Conservation (phyloP, 495 filamentous ascomycete species). For the Daldinia grandis region DNA sequence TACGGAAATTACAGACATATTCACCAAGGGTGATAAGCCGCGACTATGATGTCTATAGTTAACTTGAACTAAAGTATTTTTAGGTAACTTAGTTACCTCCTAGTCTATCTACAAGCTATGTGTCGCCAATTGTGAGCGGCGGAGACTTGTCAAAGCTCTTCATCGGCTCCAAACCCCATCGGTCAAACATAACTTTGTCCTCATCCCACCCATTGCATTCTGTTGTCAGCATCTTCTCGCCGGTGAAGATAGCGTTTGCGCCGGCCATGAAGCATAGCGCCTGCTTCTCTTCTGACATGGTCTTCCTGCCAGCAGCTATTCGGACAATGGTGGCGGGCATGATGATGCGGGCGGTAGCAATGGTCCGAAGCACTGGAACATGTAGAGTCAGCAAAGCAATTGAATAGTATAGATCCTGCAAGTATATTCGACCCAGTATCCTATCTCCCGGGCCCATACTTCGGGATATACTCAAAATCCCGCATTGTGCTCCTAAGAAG, state of each 20-base stretch:
- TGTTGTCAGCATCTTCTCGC: constrained; percentile 91
- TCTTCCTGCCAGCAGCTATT: constrained; percentile 80
- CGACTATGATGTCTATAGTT: constrained; percentile 15
- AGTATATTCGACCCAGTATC: background rate
- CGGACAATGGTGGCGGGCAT: constrained; percentile 84
- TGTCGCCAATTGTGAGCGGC: background rate
- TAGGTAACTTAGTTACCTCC: background rate
- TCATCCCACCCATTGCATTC: constrained; percentile 89
- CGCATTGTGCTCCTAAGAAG: too few species aligned
- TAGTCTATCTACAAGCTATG: background rate
- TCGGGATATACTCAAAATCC: too few species aligned
- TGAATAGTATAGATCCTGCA: background rate
- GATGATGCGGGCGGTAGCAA: constrained; percentile 79
- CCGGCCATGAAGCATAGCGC: constrained; percentile 84
- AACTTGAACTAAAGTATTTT: background rate
- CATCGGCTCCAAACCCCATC: constrained; percentile 75
- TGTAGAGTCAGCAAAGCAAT: background rate
- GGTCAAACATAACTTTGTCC: constrained; percentile 79
- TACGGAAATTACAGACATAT: background rate
- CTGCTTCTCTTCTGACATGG: constrained; percentile 83
- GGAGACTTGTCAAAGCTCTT: constrained; percentile 51
- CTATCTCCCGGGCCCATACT: too few species aligned
- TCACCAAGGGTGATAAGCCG: constrained; percentile 18
- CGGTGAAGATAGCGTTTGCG: constrained; percentile 88
- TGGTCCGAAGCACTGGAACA: constrained; percentile 67